Conservation (phyloP, 805 yeast genomes). For the Sugiyamaella mastotermitis region DNA sequence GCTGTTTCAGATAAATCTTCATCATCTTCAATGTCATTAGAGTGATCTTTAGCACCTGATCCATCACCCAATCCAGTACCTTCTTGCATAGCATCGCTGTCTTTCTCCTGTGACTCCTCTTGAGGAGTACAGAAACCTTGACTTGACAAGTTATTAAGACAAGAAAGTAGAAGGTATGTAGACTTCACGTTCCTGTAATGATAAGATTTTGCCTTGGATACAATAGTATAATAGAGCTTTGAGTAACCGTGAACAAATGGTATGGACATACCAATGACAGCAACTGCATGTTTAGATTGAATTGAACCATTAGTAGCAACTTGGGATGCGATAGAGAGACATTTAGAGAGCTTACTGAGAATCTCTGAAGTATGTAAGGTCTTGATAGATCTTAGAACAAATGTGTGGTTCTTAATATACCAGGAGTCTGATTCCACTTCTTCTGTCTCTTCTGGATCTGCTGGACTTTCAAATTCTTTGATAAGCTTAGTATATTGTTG, state of each 20-base stretch:
- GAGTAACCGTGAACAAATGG: slow-evolving; percentile 62
- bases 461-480: slow-evolving; percentile 7
- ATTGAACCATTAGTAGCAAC: slow-evolving; percentile 32
- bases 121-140: slow-evolving; percentile 93
- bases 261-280: slow-evolving; percentile 41
- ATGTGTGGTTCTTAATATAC: too few relatives aligned
- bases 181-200: too few relatives aligned
- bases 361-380: too few relatives aligned
- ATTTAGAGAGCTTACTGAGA: slow-evolving; percentile 29
- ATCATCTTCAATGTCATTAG: slow-evolving; percentile 80
- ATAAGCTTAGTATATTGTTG: not conserved
- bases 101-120: slow-evolving; percentile 55
- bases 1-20: slow-evolving; percentile 54
- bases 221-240: too few relatives aligned
- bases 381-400: too few relatives aligned
- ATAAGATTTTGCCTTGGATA: too few relatives aligned
- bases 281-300: slow-evolving; percentile 39
- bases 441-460: slow-evolving; percentile 23
- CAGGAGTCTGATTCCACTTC: slow-evolving; percentile 55
- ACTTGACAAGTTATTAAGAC: slow-evolving; percentile 56
- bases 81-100: slow-evolving; percentile 58
- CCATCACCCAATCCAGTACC: slow-evolving; percentile 96
- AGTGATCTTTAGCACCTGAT: slow-evolving; percentile 72
- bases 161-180: slow-evolving; percentile 48
- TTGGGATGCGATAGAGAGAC: slow-evolving; percentile 32